phyloP scores from a whole-genome alignment of 23 red algal genomes.

The Agarophyton chilense region DNA sequence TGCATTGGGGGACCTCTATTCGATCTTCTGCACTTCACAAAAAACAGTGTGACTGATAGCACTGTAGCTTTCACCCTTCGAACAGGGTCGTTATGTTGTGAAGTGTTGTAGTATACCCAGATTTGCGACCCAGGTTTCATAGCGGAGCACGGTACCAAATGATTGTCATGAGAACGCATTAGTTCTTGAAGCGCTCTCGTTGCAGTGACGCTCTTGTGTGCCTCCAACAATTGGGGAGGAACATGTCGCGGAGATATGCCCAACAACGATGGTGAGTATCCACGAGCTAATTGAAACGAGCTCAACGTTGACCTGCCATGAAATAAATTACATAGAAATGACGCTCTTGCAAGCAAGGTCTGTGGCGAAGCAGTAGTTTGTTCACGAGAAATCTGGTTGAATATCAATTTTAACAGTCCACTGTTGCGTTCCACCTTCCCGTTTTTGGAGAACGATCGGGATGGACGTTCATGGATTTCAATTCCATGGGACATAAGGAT shows the following conservation, averaged over 20 bases:
- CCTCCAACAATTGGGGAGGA: conserved; percentile 16
- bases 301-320: conserved; percentile 23
- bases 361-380: not conserved
- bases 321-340: conserved; percentile 33
- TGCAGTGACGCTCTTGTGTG: conserved; percentile 21
- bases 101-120: conserved; percentile 49
- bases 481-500: not conserved
- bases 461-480: not conserved
- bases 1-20: not conserved
- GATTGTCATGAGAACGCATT: not conserved
- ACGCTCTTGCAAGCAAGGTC: not conserved
- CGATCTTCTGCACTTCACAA: conserved; percentile 32
- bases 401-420: conserved; percentile 10
- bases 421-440: conserved; percentile 29
- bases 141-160: not conserved
- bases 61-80: conserved; percentile 30
- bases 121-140: conserved; percentile 3
- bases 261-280: conserved; percentile 21
- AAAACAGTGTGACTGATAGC: not conserved
- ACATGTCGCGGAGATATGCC: not conserved
- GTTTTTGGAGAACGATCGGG: conserved; percentile 39
- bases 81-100: conserved; percentile 39
- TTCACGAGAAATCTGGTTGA: not conserved
- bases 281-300: conserved; percentile 40
- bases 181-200: conserved; percentile 37